phyloP scores from a whole-genome alignment of 108 stramenopile species.

The Nitzschia sp. region DNA sequence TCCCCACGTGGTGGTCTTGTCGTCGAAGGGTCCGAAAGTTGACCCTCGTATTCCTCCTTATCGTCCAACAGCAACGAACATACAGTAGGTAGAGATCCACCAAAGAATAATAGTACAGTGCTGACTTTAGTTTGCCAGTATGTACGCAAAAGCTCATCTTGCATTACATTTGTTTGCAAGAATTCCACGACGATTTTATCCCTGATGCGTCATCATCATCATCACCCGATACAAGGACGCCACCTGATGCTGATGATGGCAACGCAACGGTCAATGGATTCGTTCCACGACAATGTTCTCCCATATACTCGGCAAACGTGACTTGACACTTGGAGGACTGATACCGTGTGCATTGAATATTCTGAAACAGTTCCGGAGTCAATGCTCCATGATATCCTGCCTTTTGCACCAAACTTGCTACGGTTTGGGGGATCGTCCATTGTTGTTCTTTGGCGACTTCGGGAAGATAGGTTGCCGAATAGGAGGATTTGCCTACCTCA shows the following conservation, averaged over 20 bases:
- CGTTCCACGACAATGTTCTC: conserved; percentile 6
- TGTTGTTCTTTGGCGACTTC: conserved; percentile 74
- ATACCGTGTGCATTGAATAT: conserved; percentile 70
- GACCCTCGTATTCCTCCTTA: no score
- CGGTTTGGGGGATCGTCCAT: conserved; percentile 57
- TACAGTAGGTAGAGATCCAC: no score
- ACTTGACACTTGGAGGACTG: conserved; percentile 66
- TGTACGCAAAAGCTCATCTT: no score
- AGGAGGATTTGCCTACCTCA: conserved; percentile 8
- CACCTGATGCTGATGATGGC: no score
- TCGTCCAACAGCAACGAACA: no score
- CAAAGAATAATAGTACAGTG: no score
- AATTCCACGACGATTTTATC: conserved; percentile 4
- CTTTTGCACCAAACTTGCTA: conserved; percentile 65
- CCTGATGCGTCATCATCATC: neutral
- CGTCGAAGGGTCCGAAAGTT: no score
- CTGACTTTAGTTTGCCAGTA: no score
- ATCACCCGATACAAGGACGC: neutral
- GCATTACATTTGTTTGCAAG: conserved; percentile 7
- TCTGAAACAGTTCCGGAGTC: conserved; percentile 29
- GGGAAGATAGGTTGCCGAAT: conserved; percentile 71
- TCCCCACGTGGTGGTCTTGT: no score
- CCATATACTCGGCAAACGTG: conserved; percentile 65
- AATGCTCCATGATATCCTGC: conserved; percentile 64
- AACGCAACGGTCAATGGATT: neutral